These are phyloP conservation scores for Dicorynia guianensis DNA, from an alignment of 306 rosid species.

Conservation along the genomic window DNA sequence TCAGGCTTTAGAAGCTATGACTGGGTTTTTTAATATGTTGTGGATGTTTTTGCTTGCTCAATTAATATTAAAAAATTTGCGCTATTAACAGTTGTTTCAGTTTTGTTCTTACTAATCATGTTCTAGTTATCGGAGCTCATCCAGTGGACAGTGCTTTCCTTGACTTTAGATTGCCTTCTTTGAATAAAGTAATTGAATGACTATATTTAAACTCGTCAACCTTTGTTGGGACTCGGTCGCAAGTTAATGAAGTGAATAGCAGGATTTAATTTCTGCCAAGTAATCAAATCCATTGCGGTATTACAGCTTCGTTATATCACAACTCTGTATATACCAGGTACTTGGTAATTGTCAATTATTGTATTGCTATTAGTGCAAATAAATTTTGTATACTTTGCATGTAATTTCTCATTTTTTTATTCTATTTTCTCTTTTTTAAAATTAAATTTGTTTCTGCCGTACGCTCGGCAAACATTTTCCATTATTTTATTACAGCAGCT, in stretches of 20 bases:
- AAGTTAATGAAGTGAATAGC: neutral
- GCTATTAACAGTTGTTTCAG: constrained; percentile 18
- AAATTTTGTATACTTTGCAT: too few species aligned
- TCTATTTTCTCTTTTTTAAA: too few species aligned
- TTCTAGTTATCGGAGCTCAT: neutral
- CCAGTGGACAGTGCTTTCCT: neutral
- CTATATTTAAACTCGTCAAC: neutral
- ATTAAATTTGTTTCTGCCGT: too few species aligned
- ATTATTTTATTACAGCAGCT: too few species aligned
- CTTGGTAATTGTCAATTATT: too few species aligned
- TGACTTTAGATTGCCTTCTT: neutral
- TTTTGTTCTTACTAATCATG: constrained; percentile 25
- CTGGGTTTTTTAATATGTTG: constrained; percentile 36
- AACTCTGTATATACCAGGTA: too few species aligned
- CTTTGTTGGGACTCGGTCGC: neutral
- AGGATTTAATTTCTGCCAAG: neutral
- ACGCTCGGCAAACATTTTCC: too few species aligned
- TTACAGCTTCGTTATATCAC: too few species aligned
- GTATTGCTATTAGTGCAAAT: too few species aligned
- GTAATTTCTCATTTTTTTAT: too few species aligned
- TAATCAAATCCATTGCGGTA: neutral
- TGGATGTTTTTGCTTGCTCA: constrained; percentile 37
- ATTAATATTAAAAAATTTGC: constrained; percentile 18
- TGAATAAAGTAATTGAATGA: neutral
- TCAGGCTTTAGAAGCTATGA: constrained; percentile 34